phyloP scores from a whole-genome alignment of 495 filamentous ascomycete genomes.

The Annulohypoxylon moriforme region DNA sequence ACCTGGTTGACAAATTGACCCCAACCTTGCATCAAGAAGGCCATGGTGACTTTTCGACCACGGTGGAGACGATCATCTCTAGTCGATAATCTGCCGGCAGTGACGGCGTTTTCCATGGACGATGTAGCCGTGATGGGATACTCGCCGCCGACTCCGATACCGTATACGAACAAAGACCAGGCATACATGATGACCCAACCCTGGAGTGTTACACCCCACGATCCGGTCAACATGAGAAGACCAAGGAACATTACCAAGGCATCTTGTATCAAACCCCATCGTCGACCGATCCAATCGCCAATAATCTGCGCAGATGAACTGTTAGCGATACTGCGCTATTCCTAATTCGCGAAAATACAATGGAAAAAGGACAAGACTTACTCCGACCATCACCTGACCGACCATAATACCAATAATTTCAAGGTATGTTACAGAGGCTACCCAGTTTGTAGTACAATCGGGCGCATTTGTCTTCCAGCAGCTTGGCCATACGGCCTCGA shows the following conservation, averaged over 20 bases:
- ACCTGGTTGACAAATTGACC: slow-evolving; percentile 93
- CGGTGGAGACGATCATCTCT: slow-evolving; percentile 91
- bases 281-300: slow-evolving; percentile 78
- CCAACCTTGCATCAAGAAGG: slow-evolving; percentile 98
- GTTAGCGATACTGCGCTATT: slow-evolving; percentile 20
- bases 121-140: slow-evolving; percentile 97
- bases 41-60: slow-evolving; percentile 89
- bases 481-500: slow-evolving; percentile 70
- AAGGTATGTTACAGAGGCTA: slow-evolving; percentile 81
- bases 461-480: slow-evolving; percentile 74
- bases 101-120: slow-evolving; percentile 90
- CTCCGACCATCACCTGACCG: slow-evolving; percentile 81
- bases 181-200: slow-evolving; percentile 95
- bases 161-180: slow-evolving; percentile 91
- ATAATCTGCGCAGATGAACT: slow-evolving; percentile 49
- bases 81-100: slow-evolving; percentile 85
- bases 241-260: slow-evolving; percentile 92
- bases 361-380: slow-evolving; percentile 55
- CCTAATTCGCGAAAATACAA: slow-evolving; percentile 48
- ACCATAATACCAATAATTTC: slow-evolving; percentile 91
- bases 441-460: slow-evolving; percentile 78
- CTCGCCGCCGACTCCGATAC: slow-evolving; percentile 90
- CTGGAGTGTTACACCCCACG: slow-evolving; percentile 84
- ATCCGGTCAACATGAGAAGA: slow-evolving; percentile 84
- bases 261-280: slow-evolving; percentile 93